Percentiles rank a stretch among this genome's conserved stretches.
Evolutionary conservation across 2,329 filamentous ascomycete genomes (phyloP).

Genomic region (Coniochaeta sp.): DNA sequence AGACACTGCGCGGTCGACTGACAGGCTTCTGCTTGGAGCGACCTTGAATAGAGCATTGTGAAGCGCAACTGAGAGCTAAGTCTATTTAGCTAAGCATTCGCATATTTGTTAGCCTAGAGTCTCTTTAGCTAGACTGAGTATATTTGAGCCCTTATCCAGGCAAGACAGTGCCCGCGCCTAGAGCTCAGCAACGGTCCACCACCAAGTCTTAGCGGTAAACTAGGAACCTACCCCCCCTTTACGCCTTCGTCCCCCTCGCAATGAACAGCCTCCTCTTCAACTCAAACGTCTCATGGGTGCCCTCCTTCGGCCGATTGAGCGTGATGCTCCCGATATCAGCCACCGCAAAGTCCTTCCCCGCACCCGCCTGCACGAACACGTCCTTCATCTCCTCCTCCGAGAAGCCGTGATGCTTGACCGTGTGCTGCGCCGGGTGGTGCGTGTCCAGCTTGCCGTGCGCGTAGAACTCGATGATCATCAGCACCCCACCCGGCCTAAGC

Average conservation of each 20-base stretch:
- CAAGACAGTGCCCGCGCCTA: neutral
- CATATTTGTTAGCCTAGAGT: neutral
- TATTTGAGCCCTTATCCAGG: neutral
- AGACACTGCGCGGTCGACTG: neutral
- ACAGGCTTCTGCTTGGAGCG: neutral
- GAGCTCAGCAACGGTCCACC: neutral
- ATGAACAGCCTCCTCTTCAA: constrained; percentile 39
- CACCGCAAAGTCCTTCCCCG: constrained; percentile 48
- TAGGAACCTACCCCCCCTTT: neutral
- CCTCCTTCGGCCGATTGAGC: constrained; percentile 21
- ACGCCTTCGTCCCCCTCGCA: constrained; percentile 38
- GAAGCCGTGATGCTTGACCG: constrained; percentile 62
- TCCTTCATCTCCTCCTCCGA: constrained; percentile 46
- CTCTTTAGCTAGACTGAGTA: neutral
- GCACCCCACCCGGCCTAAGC: constrained; percentile 56
- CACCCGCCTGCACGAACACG: constrained; percentile 58
- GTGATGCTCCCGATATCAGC: constrained; percentile 40
- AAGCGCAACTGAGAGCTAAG: neutral
- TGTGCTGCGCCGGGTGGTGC: constrained; percentile 25
- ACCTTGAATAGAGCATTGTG: neutral
- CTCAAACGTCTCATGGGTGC: constrained; percentile 18
- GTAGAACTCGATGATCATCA: constrained; percentile 62
- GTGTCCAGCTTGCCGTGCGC: constrained; percentile 34
- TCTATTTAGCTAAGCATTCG: neutral
- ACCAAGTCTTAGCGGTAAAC: neutral